Base-by-base conservation (phyloP, 805 yeast species). In the Komagataella ulmi region DNA sequence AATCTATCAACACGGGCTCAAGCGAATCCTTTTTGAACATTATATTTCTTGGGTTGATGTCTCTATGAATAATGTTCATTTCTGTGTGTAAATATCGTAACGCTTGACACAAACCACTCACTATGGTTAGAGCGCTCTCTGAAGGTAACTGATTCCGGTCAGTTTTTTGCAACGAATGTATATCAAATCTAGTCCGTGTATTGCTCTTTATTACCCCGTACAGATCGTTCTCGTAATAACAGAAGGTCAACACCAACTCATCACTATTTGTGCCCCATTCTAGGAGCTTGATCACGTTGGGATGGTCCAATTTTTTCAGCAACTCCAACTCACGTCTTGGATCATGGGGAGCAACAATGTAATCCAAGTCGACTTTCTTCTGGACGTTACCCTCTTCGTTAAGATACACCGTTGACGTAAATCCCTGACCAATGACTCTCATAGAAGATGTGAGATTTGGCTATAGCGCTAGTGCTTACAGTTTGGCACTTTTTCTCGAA, bases 41-140 rank as follows among this genome's bases (percentile, higher is more conserved):
- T 47, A 68, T 61, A 49, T 86, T 86, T 60, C 84, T 89, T 0
- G 91, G 91, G 58, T 86, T 86, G 57, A 86, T 79, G 65, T 86
- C 95, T 58, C 95, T 68, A 63, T 86, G 93, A 17, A 68, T 67
- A 17, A 68, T 83, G 5, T 85, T 88, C 23, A 17, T 45, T 50
- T 80, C 72, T 6, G 73, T 64, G 61, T 93, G 97, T 51, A 86
- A 73, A 60, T 79, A 85, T 44, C 69, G 65, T 23, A 87, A 65
- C 1, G 83, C 85, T 44, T 66, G 62, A 21, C 68, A 67, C 7
- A 66, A 57, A 56, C 65, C 74, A 43, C 58, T 64, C 1, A 64
- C 59, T 2, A 30, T 30, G 14, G 40, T 30, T 30, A 30, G 40
- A 10, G 40, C 40, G 40, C 40, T 30, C 4, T 30, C 40, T 30